phyloP scores from a whole-genome alignment of 768 basidiomycete species.

The Collybia sp. region DNA sequence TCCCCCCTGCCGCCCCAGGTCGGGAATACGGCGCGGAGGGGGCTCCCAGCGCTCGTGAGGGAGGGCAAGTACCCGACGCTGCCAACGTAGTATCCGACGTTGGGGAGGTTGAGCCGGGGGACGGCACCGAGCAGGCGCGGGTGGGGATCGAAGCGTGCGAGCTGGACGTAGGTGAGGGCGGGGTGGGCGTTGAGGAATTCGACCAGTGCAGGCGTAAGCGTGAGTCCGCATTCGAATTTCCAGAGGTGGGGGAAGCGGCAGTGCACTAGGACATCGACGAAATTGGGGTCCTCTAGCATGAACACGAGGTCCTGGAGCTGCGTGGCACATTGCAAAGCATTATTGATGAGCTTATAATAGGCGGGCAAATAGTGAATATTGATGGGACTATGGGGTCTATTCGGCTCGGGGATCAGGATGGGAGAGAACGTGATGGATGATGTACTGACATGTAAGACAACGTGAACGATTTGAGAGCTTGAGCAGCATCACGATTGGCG shows the following conservation, averaged over 20 bases:
- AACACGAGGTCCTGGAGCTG: constrained; percentile 25
- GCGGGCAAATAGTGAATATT: constrained; percentile 15
- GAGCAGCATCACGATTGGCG: constrained; percentile 19
- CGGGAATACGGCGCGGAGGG: constrained; percentile 29
- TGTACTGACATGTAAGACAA: constrained; percentile 29
- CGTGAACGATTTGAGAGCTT: constrained; percentile 22
- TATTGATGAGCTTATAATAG: constrained; percentile 25
- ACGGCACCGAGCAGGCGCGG: constrained; percentile 2
- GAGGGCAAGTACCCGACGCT: constrained; percentile 24
- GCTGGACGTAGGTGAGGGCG: constrained; percentile 26
- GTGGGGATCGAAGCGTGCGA: constrained; percentile 24
- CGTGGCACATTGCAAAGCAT: constrained; percentile 18
- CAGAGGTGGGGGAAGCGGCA: constrained; percentile 20
- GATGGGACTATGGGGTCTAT: constrained; percentile 14
- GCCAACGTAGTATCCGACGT: constrained; percentile 30
- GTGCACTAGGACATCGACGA: constrained; percentile 16
- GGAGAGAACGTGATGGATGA: not conserved
- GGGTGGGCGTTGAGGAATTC: constrained; percentile 30
- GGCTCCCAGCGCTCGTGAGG: constrained; percentile 7
- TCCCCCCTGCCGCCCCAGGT: constrained; percentile 28
- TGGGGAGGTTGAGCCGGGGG: constrained; percentile 21
- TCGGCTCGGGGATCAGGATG: constrained; percentile 3
- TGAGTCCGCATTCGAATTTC: constrained; percentile 31
- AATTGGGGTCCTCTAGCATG: constrained; percentile 24
- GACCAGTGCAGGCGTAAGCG: constrained; percentile 23